A percentile compares a stretch with the other conserved stretches of the same genome.
Evolutionary conservation across 805 yeast genomes (phyloP).

Genomic region (Ogataea populi-albae): DNA sequence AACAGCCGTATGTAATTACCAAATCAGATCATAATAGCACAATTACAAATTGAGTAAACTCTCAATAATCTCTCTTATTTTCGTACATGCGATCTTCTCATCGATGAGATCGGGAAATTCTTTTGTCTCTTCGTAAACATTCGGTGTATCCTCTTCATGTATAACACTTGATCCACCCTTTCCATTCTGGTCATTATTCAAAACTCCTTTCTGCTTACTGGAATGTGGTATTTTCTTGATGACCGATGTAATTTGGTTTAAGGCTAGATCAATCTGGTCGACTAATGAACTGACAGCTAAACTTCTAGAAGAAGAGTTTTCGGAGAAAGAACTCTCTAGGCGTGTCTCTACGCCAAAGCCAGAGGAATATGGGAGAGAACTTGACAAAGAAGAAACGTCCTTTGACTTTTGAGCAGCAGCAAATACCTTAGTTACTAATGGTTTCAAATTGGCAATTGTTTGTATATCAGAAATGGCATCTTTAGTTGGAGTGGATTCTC

Average conservation of each 20-base stretch:
- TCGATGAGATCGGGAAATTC: slow-evolving; percentile 7
- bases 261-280: neutral
- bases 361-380: slow-evolving; percentile 5
- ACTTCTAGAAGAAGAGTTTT: too few relatives aligned
- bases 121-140: slow-evolving; percentile 1
- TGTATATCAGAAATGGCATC: slow-evolving; percentile 5
- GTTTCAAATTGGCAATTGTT: slow-evolving; percentile 7
- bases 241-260: neutral
- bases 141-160: slow-evolving; percentile 7
- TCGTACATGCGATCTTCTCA: slow-evolving; percentile 17
- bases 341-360: too few relatives aligned
- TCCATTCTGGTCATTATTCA: too few relatives aligned
- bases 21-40: too few relatives aligned
- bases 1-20: too few relatives aligned
- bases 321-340: too few relatives aligned
- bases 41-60: too few relatives aligned
- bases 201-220: too few relatives aligned
- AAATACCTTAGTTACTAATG: slow-evolving; percentile 15
- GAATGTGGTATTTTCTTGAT: neutral
- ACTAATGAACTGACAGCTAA: neutral
- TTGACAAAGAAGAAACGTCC: slow-evolving; percentile 5
- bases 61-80: slow-evolving; percentile 20
- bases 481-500: slow-evolving; percentile 1
- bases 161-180: slow-evolving; percentile 4
- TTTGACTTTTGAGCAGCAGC: slow-evolving; percentile 12